Evolutionary conservation across 2,329 filamentous ascomycete genomes (phyloP).

Genomic region (Cercospora beticola): DNA sequence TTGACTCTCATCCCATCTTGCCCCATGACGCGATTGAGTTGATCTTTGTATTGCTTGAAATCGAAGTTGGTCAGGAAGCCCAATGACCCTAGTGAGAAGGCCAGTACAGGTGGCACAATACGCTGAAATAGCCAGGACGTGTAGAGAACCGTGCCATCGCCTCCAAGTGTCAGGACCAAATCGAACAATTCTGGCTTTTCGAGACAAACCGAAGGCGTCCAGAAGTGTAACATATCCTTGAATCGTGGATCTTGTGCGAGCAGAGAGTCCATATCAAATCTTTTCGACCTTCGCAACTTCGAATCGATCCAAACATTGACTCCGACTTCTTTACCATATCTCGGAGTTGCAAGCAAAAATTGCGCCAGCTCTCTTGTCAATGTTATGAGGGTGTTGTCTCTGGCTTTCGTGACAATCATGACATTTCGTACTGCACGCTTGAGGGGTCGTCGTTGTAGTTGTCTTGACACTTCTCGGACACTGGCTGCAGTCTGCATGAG

Average conservation of each 20-base stretch:
- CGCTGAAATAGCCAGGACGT: constrained; percentile 92
- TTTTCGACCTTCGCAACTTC: constrained; percentile 82
- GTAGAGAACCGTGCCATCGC: constrained; percentile 83
- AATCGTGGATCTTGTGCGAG: constrained; percentile 73
- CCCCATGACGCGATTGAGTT: constrained; percentile 87
- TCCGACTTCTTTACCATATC: constrained; percentile 85
- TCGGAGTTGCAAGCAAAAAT: constrained; percentile 84
- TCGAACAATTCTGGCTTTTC: constrained; percentile 92
- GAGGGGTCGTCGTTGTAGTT: constrained; percentile 87
- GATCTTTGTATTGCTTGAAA: constrained; percentile 82
- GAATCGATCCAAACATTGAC: constrained; percentile 98
- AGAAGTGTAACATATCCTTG: constrained; percentile 83
- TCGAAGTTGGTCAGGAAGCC: constrained; percentile 89
- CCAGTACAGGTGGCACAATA: constrained; percentile 79
- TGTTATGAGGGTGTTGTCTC: constrained; percentile 88
- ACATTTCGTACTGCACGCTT: constrained; percentile 88
- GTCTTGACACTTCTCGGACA: constrained; percentile 92
- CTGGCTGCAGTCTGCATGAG: constrained; percentile 93
- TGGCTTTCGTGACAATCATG: constrained; percentile 98
- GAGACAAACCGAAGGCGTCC: constrained; percentile 96
- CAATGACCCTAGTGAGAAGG: constrained; percentile 79
- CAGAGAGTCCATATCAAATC: constrained; percentile 76
- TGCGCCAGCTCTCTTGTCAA: constrained; percentile 82
- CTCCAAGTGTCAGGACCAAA: constrained; percentile 82
- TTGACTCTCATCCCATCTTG: constrained; percentile 96